phyloP scores from a whole-genome alignment of 371 early-diverging fungal species.

The Rhizomucor miehei region DNA sequence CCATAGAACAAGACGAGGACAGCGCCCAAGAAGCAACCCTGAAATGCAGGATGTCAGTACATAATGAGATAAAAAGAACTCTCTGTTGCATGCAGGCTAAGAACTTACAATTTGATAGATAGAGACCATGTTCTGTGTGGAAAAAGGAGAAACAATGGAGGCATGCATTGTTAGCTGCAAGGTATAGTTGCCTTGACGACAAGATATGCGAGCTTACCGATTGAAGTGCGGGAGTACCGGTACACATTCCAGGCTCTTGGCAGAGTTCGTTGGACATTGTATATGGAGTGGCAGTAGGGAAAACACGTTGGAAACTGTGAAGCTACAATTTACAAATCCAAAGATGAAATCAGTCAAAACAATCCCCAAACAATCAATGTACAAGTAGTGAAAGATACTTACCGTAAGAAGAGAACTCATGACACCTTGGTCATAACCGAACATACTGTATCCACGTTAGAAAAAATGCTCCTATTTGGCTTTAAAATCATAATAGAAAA shows the following conservation, averaged over 20 bases:
- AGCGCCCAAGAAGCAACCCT: slow-evolving; percentile 18
- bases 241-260: slow-evolving; percentile 6
- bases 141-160: neutral
- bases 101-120: slow-evolving; percentile 20
- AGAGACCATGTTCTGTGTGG: slow-evolving; percentile 13
- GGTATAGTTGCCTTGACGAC: neutral
- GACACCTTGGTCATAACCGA: slow-evolving; percentile 20
- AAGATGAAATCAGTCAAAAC: no score
- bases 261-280: slow-evolving; percentile 9
- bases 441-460: slow-evolving; percentile 5
- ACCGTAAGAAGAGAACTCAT: slow-evolving; percentile 18
- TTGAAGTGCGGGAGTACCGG: slow-evolving; percentile 14
- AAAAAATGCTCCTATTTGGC: neutral
- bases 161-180: neutral
- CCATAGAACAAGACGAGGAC: slow-evolving; percentile 12
- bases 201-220: slow-evolving; percentile 8
- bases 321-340: slow-evolving; percentile 1
- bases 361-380: no score
- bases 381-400: neutral
- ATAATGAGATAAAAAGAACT: no score
- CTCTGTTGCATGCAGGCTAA: no score
- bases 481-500: neutral
- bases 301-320: slow-evolving; percentile 10
- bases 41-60: neutral
- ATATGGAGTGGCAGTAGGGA: slow-evolving; percentile 14